A percentile compares a stretch with the other conserved stretches of the same genome.
Evolutionary conservation across 2,329 filamentous ascomycete species (phyloP).

Genomic region (Coniochaeta sp.): DNA sequence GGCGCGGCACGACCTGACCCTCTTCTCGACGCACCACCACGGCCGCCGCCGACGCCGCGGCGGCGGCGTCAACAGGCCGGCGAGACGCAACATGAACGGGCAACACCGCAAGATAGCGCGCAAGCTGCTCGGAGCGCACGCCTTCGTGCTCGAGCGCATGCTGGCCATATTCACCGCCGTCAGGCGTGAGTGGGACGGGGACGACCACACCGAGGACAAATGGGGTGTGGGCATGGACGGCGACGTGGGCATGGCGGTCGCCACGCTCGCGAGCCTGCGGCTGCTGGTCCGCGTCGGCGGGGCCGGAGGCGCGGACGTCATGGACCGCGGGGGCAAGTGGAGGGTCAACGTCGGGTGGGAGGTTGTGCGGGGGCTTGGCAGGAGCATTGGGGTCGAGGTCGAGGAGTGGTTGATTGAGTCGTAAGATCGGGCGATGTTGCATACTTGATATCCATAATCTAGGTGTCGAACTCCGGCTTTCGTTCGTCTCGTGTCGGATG

Average conservation of each 20-base stretch:
- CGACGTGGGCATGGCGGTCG: conserved; percentile 57
- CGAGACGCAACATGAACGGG: conserved; percentile 20
- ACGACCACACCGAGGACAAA: conserved; percentile 20
- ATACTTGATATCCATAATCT: not conserved
- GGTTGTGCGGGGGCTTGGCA: conserved; percentile 60
- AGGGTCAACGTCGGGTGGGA: conserved; percentile 76
- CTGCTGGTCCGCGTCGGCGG: conserved; percentile 61
- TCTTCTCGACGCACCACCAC: conserved; percentile 67
- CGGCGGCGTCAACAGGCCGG: conserved; percentile 28
- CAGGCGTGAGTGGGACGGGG: conserved; percentile 41
- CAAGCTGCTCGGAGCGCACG: conserved; percentile 68
- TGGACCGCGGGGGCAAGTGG: conserved; percentile 68
- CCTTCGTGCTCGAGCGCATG: conserved; percentile 72
- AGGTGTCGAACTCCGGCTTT: too few relatives aligned
- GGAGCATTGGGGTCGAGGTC: conserved; percentile 70
- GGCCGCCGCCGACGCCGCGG: conserved; percentile 42
- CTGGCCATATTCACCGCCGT: conserved; percentile 70
- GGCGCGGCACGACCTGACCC: conserved; percentile 60
- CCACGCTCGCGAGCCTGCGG: conserved; percentile 64
- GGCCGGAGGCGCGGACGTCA: conserved; percentile 41
- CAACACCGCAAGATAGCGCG: conserved; percentile 68
- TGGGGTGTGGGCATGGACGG: conserved; percentile 31
- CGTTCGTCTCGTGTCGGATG: not conserved
- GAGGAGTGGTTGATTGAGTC: conserved; percentile 66
- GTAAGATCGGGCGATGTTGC: not conserved